Evolutionary conservation across 1,139 yeast genomes (phyloP), one percentile per base, ranked within the genome.

Genomic region (Candida frijolesensis): DNA sequence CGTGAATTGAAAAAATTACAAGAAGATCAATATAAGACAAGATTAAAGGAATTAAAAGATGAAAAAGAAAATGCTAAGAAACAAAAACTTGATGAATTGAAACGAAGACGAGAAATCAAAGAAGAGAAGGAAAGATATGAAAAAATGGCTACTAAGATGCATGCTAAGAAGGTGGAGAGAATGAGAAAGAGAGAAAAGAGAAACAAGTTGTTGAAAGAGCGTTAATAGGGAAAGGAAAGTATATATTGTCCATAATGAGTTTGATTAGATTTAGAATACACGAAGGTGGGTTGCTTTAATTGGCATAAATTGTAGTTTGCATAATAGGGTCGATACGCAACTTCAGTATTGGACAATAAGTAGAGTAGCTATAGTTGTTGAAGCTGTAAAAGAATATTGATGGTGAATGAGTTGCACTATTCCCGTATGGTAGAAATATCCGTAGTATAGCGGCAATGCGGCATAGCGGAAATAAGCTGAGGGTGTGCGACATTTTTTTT

Each of bases 111-210:
- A 66, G 87, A 83, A 57, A 80, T 81, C 63, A 84, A 84, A 71
- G 91, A 77, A 53, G 94, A 87, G 63, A 82, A 80, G 68, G 92
- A 85, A 62, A 78, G 94, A 61, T 87, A 83, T 60, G 91, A 85
- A 59, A 77, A 72, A 62, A 68, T 86, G 60, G 89, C 94, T 12
- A 76, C 80, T 44, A 85, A 84, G 70, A 84, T 87, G 90, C 87
- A 86, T 62, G 86, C 85, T 40, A 85, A 85, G 80, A 85, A 82
- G 76, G 84, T 85, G 40, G 95, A 87, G 54, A 82, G 96, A 70
- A 67, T 87, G 71, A 85, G 85, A 71, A 85, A 85, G 75, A 85
- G 83, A 67, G 95, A 87, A 65, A 87, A 87, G 83, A 83, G 94
- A 72, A 87, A 87, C 68, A 87, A 87, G 68, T 72, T 87, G 57